Conservation (phyloP, 331 rosid species). For the Arachis monticola region DNA sequence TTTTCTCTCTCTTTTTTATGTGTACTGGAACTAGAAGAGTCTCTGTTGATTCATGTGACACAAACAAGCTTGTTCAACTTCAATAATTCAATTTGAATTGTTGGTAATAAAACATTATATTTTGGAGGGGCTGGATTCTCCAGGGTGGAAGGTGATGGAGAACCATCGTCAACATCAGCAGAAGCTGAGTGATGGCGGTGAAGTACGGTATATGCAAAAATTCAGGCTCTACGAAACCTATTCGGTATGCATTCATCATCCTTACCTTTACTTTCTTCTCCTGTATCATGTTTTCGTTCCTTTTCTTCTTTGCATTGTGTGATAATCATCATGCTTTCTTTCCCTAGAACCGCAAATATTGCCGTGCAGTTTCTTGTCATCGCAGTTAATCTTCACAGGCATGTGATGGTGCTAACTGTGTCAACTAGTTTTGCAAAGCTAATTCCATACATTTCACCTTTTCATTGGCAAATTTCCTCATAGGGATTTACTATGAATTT, state of each 20-base stretch:
- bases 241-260: background rate
- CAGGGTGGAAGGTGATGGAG: background rate
- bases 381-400: background rate
- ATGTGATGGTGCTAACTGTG: background rate
- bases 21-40: too few species aligned
- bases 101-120: background rate
- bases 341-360: background rate
- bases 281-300: background rate
- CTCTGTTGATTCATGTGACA: background rate
- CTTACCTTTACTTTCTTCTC: background rate
- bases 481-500: background rate
- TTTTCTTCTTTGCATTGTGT: too few species aligned
- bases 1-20: too few species aligned
- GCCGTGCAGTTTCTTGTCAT: background rate
- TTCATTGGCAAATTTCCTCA: slow-evolving; percentile 7
- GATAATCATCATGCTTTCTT: background rate
- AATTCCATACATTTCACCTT: background rate
- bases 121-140: background rate
- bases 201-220: background rate
- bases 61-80: background rate
- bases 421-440: background rate
- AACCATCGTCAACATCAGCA: background rate
- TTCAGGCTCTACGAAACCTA: slow-evolving; percentile 5
- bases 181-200: background rate
- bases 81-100: background rate